Percentiles rank a stretch among this genome's conserved stretches.
These are phyloP conservation scores for Clitoria ternatea DNA, from an alignment of 306 rosid species.

Conservation along the genomic window DNA sequence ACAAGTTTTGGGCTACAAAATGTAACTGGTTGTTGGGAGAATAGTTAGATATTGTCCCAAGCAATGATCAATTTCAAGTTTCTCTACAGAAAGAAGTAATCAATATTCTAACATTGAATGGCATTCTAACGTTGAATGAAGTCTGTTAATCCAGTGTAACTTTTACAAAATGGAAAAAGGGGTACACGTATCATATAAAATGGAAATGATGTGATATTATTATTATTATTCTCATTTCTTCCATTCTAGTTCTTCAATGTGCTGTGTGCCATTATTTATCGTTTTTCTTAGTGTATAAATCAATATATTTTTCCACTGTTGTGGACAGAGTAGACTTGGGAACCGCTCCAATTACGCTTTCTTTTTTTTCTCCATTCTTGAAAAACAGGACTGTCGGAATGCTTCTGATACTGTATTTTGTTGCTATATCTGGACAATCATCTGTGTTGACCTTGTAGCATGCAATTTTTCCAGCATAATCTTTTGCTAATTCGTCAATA, in stretches of 20 bases:
- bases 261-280: background rate
- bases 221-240: conserved; percentile 5
- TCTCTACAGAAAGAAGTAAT: background rate
- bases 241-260: conserved; percentile 15
- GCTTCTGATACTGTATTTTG: conserved; percentile 86
- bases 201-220: conserved; percentile 5
- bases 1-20: conserved; percentile 25
- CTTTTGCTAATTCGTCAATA: conserved; percentile 72
- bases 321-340: conserved; percentile 79
- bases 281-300: conserved; percentile 26
- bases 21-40: conserved; percentile 13
- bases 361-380: conserved; percentile 86
- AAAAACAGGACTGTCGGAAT: conserved; percentile 92
- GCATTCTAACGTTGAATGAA: conserved; percentile 21
- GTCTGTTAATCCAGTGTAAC: conserved; percentile 27
- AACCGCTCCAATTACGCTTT: conserved; percentile 84
- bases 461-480: conserved; percentile 67
- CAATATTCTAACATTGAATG: conserved; percentile 15
- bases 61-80: conserved; percentile 13
- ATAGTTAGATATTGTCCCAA: conserved; percentile 1
- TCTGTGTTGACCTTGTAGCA: conserved; percentile 91
- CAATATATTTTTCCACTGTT: conserved; percentile 60
- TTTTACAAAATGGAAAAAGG: conserved; percentile 9
- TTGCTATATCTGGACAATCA: conserved; percentile 64
- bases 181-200: background rate